Conservation (phyloP, 306 rosid genomes). For the Trifolium repens region DNA sequence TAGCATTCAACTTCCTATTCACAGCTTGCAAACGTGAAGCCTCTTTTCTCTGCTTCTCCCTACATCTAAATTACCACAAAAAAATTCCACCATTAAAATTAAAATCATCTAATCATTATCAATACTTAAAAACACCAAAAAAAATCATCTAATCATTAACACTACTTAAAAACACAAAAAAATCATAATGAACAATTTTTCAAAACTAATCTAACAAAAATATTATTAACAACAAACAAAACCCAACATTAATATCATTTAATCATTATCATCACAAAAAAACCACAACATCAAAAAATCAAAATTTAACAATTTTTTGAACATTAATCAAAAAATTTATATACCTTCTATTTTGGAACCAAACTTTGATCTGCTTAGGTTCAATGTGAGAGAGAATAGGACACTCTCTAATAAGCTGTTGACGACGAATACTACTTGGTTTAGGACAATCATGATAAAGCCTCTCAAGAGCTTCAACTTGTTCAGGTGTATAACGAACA, state of each 20-base stretch:
- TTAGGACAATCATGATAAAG: conserved; percentile 95
- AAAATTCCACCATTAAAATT: neutral
- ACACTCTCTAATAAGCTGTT: conserved; percentile 93
- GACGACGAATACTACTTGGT: conserved; percentile 97
- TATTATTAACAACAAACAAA: too few species aligned
- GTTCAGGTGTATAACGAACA: conserved; percentile 98
- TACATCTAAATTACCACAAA: conserved; percentile 62
- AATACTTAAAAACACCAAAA: neutral
- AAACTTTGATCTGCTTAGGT: conserved; percentile 96
- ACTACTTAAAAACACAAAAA: neutral
- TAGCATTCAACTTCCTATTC: conserved; percentile 89
- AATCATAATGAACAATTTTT: too few species aligned
- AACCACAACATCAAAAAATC: neutral
- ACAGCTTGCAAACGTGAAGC: conserved; percentile 89
- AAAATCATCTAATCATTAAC: neutral
- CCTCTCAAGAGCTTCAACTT: conserved; percentile 98
- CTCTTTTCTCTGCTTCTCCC: conserved; percentile 98
- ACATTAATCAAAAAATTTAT: neutral
- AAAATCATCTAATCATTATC: neutral
- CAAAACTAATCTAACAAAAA: too few species aligned
- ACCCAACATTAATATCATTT: neutral
- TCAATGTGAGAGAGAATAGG: conserved; percentile 92
- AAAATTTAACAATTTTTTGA: neutral
- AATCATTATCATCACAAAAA: neutral
- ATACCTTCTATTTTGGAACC: conserved; percentile 93